Conservation (phyloP, 73 alveolate species). For the Paramecium primaurelia region DNA sequence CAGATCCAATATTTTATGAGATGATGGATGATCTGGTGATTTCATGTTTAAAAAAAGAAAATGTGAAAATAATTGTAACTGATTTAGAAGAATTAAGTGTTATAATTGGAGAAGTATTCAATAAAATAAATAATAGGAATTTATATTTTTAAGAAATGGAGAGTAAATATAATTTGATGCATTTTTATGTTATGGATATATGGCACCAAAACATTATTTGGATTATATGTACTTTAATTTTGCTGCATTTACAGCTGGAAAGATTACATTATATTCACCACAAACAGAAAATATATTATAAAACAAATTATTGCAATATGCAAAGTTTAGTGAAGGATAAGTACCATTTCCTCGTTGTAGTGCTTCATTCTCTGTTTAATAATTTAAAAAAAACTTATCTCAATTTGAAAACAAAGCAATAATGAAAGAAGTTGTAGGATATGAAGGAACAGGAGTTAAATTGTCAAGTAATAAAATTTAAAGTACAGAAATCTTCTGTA, state of each 20-base stretch:
- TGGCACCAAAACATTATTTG: background rate
- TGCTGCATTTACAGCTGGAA: background rate
- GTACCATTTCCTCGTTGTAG: conserved; percentile 7
- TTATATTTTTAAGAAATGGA: background rate
- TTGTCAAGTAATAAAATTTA: background rate
- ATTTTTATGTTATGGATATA: conserved; percentile 10
- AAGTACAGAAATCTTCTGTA: background rate
- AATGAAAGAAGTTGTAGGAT: background rate
- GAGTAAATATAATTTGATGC: background rate
- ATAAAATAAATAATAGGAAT: background rate
- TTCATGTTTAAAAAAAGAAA: background rate
- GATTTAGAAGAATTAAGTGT: background rate
- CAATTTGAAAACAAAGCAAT: background rate
- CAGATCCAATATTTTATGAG: conserved; percentile 38
- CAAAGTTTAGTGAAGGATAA: background rate
- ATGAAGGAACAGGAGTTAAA: conserved; percentile 25
- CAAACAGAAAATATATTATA: background rate
- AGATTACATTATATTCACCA: background rate
- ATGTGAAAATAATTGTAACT: background rate
- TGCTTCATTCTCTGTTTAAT: background rate
- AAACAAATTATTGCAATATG: background rate
- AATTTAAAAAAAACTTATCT: background rate
- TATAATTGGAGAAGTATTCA: background rate
- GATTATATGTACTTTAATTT: background rate
- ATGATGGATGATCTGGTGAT: background rate